Base-by-base conservation (phyloP, 2,329 filamentous ascomycete genomes). In the Colletotrichum sp. region DNA sequence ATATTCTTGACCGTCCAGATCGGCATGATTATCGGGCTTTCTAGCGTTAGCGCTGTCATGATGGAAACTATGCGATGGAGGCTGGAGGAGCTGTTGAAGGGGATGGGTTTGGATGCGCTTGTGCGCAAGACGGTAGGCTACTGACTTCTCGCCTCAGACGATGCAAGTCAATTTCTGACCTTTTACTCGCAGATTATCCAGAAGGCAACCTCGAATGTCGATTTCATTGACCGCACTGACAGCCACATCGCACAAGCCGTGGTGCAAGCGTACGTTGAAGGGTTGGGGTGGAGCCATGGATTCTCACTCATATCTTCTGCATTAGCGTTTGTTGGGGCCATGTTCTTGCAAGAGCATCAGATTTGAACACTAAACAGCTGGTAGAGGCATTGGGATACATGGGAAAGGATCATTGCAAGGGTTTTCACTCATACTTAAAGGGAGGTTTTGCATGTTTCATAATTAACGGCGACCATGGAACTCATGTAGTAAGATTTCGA, bases 1-100 rank as follows among this genome's bases (percentile, higher is more conserved):
- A 81, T 88, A 34, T 88, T 86, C 63, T 79, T 88, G 5, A 81
- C 82, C 0, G 79, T 79, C 3, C 84, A 84, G 0, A 78, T 87
- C 6, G 84, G 85, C n/a, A 78, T 82, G 3, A 85, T 87, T 1
- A 73, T 86, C 6, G 86, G 87, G 0, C 79, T 88, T 8, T 83
- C 85, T 0, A 79, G 81, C n/a, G 82, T 84, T 0, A 87, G 85
- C 64, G 84, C 85, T 2, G 81, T 82, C 0, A 84, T 84, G 78
- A 79, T 76, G 60, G 77, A 76, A 39, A 76, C 73, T 8, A 78
- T 81, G 66, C 60, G 69, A 71, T 76, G 70, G 71, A 78, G 72
- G 26, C 55, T 81, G 36, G 68, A 73, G 16, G 36, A 67, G 3
- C 59, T 76, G 24, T 74, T 80, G 21, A 44, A 66, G 13, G 63